A percentile compares a stretch with the other conserved stretches of the same genome.
phyloP scores from a whole-genome alignment of 2,329 filamentous ascomycete species.

The Xylaria digitata region DNA sequence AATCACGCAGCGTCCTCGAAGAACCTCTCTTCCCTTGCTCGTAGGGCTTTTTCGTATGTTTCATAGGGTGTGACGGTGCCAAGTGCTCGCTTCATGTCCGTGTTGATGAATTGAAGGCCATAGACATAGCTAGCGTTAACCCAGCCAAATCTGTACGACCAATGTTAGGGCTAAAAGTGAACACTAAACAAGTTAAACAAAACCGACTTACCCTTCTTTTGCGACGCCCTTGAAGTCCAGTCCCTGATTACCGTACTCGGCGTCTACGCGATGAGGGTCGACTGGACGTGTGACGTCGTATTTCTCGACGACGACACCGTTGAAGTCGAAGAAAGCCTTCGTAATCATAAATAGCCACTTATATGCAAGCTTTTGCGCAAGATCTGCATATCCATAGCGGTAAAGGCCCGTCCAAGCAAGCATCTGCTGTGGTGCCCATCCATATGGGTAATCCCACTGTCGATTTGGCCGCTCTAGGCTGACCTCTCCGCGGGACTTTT shows the following conservation, averaged over 20 bases:
- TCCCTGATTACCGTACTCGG: slow-evolving; percentile 98
- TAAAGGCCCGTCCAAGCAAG: slow-evolving; percentile 94
- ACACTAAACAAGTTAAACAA: background rate
- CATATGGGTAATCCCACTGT: slow-evolving; percentile 98
- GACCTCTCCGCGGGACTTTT: slow-evolving; percentile 84
- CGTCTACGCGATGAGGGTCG: slow-evolving; percentile 93
- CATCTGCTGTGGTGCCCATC: slow-evolving; percentile 99
- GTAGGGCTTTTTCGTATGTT: slow-evolving; percentile 77
- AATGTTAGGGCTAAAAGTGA: slow-evolving; percentile 10
- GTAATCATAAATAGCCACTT: slow-evolving; percentile 99
- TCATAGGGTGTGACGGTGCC: slow-evolving; percentile 90
- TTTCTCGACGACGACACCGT: slow-evolving; percentile 98
- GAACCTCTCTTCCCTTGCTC: slow-evolving; percentile 65
- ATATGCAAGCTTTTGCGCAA: slow-evolving; percentile 90
- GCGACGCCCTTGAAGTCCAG: slow-evolving; percentile 95
- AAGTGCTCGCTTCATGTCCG: slow-evolving; percentile 88
- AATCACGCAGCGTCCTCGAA: slow-evolving; percentile 50
- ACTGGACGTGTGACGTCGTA: slow-evolving; percentile 94
- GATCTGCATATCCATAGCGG: slow-evolving; percentile 90
- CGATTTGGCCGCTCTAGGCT: slow-evolving; percentile 88
- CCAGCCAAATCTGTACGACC: slow-evolving; percentile 85
- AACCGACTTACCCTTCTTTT: slow-evolving; percentile 84
- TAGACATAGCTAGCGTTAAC: slow-evolving; percentile 98
- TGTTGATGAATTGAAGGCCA: slow-evolving; percentile 86
- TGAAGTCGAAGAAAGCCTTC: slow-evolving; percentile 98